Evolutionary conservation across 805 yeast species (phyloP), one percentile per base, ranked within the genome.

Genomic region (Kodamaea sagamina): DNA sequence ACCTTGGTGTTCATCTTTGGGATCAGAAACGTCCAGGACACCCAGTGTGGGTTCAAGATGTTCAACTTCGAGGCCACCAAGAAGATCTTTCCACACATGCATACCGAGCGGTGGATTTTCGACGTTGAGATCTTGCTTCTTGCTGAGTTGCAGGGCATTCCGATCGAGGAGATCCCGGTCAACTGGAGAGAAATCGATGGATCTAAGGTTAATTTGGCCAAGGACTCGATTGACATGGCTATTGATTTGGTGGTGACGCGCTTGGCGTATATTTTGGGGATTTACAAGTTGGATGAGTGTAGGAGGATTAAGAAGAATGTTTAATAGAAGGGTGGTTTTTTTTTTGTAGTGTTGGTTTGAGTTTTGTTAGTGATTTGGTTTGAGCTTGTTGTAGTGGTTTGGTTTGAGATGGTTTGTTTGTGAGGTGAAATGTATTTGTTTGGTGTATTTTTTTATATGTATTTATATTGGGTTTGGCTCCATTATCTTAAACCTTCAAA

Each of bases 181-280:
- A 85, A 85, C 47, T 93, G 99, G 99, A 96, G 89, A 64, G 99
- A 93, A 65, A 93, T 93, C 35, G 95, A 79, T 53, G 99, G 99
- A 0, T 86, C 96, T 32, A 93, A 93, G 65, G 85, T 93, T 64
- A 97, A 84, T 56, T 73, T 93, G 46, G 97, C 97, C 6, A 75
- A 86, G 51, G 99, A 92, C 63, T 82, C 92, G 43, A 79, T 93
- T 47, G 81, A 77, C 46, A 93, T 93, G 99, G 98, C 98, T 11
- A 77, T 87, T 34, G 99, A 93, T 61, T 72, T 93, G 63, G 86
- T 93, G 29, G 89, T 89, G 13, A 92, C 95, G 32, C 75, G 99
- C 54, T 63, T 89, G 67, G 96, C 97, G 4, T 93, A 92, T 60
- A 51, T 88, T 17, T 60, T 89, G 47, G 97, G 97, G 6, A 77